phyloP scores from a whole-genome alignment of 805 yeast species.

The Spathaspora gorwiae region DNA sequence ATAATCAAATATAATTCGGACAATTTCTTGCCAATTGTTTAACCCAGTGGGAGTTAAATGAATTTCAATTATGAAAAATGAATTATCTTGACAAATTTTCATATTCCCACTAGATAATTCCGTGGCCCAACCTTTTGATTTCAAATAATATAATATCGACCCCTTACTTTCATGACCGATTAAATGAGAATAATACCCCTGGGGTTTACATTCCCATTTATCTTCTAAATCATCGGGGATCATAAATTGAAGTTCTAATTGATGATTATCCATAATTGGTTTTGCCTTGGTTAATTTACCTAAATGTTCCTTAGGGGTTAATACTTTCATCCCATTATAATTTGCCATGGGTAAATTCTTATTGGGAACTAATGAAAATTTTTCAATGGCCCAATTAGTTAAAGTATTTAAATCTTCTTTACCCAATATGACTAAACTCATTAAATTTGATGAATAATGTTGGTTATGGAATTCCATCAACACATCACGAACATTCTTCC shows the following conservation, averaged over 20 bases:
- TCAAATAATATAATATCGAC: slow-evolving; percentile 67
- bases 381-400: slow-evolving; percentile 63
- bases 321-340: slow-evolving; percentile 44
- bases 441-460: slow-evolving; percentile 79
- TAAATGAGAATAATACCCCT: slow-evolving; percentile 69
- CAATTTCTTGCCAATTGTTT: slow-evolving; percentile 55
- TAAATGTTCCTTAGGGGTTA: slow-evolving; percentile 41
- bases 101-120: slow-evolving; percentile 71
- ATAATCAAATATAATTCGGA: slow-evolving; percentile 65
- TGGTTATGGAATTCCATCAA: slow-evolving; percentile 67
- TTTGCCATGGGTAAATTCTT: slow-evolving; percentile 39
- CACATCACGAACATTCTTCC: slow-evolving; percentile 75
- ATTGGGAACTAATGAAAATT: slow-evolving; percentile 62
- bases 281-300: slow-evolving; percentile 57
- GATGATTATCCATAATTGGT: slow-evolving; percentile 78
- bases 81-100: slow-evolving; percentile 61
- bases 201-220: slow-evolving; percentile 64
- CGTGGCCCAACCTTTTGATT: slow-evolving; percentile 72
- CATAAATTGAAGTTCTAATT: slow-evolving; percentile 61
- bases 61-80: slow-evolving; percentile 62
- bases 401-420: slow-evolving; percentile 72
- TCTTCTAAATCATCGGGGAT: slow-evolving; percentile 68
- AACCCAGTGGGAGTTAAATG: slow-evolving; percentile 77
- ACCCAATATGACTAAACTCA: slow-evolving; percentile 84
- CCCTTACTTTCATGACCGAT: slow-evolving; percentile 94